These are phyloP conservation scores for Xerocomellus dryophilus DNA, from an alignment of 768 basidiomycete genomes.

Conservation along the genomic window DNA sequence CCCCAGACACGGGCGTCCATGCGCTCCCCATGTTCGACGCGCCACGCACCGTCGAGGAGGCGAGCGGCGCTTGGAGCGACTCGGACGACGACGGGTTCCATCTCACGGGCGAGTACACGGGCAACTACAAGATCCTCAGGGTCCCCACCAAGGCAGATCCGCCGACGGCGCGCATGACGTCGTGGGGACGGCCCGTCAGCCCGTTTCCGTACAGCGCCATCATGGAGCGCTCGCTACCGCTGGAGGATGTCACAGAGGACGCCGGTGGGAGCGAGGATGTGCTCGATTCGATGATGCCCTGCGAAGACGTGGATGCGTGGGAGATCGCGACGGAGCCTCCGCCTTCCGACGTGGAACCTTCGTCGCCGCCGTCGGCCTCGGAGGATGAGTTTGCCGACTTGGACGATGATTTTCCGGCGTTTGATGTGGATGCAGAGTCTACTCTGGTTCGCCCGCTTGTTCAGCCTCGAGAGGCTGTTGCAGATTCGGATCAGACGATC, in stretches of 20 bases:
- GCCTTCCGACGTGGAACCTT: conserved; percentile 12
- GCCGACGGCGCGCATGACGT: conserved; percentile 51
- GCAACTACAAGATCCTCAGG: conserved; percentile 51
- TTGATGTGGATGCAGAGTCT: conserved; percentile 17
- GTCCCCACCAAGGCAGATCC: conserved; percentile 67
- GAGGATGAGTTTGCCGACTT: conserved; percentile 21
- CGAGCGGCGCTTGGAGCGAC: conserved; percentile 25
- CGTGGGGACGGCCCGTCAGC: conserved; percentile 70
- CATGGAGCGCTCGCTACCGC: conserved; percentile 28
- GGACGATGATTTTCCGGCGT: conserved; percentile 15
- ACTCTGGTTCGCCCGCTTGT: conserved; percentile 8
- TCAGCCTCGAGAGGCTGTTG: neutral
- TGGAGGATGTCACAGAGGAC: conserved; percentile 11
- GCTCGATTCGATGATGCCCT: neutral
- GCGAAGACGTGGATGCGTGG: conserved; percentile 14
- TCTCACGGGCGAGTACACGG: conserved; percentile 62
- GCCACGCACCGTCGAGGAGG: conserved; percentile 1
- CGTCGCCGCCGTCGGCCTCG: conserved; percentile 2
- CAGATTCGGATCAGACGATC: conserved; percentile 15
- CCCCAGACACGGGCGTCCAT: neutral
- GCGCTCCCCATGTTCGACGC: conserved; percentile 20
- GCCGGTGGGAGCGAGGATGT: neutral
- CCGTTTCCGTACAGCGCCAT: conserved; percentile 51
- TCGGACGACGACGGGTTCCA: conserved; percentile 33
- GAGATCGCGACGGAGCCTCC: conserved; percentile 24